These are phyloP conservation scores for Acanthamoeba lenticulata DNA, from an alignment of 208 protist species.

Conservation along the genomic window DNA sequence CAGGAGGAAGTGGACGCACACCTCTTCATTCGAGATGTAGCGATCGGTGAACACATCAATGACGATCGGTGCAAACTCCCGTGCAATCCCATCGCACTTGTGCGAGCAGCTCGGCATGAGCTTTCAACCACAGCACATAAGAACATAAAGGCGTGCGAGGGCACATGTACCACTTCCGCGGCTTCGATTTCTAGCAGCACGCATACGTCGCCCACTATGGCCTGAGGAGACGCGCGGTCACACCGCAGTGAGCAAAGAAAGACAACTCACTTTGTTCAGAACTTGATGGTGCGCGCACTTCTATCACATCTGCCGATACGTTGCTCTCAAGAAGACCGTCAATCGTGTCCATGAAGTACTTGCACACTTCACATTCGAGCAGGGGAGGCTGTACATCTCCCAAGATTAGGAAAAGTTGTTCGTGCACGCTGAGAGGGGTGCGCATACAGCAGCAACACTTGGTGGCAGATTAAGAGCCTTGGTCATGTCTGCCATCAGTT, in stretches of 20 bases:
- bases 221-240: neutral
- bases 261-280: no score
- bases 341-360: conserved; percentile 19
- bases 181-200: neutral
- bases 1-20: conserved; percentile 47
- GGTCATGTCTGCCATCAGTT: neutral
- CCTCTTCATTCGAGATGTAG: conserved; percentile 22
- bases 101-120: neutral
- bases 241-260: neutral
- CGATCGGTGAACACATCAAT: conserved; percentile 2
- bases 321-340: neutral
- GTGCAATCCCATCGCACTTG: conserved; percentile 18
- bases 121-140: neutral
- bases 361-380: conserved; percentile 47
- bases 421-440: no score
- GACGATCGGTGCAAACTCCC: neutral
- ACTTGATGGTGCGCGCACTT: neutral
- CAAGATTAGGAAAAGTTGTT: neutral
- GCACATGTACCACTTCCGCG: neutral
- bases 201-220: conserved; percentile 1
- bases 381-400: neutral
- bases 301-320: neutral
- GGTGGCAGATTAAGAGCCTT: neutral
- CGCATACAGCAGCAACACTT: neutral
- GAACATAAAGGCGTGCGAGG: neutral